Base-by-base conservation (phyloP, 768 basidiomycete species). In the Paxillus ammoniavirescens region DNA sequence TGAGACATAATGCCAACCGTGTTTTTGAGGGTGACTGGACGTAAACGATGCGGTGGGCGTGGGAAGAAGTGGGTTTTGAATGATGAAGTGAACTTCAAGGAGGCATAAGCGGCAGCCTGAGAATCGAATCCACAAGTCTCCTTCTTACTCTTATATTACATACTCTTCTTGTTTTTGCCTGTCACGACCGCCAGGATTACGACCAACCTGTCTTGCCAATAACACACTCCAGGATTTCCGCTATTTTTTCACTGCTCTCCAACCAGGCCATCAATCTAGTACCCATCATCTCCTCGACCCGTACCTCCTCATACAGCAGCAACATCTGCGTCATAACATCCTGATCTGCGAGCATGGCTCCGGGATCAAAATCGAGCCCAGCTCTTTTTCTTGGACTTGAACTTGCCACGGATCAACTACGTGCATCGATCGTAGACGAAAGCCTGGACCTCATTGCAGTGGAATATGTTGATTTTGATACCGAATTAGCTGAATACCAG, bases 341-440 rank as follows among this genome's bases (percentile, higher is more conserved):
- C 42, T 30, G 53, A 55, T 53, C 55, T 53, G 9, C 28, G 52
- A 54, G 57, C 43, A 71, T 71, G 68, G 69, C 71, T 30, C 67
- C 72, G 40, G 67, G 58, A 52, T 51, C 73, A 50, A 79, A 80
- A 68, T 60, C 67, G 18, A 72, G 73, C 41, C 68, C 75, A 37
- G 68, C 77, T n/a, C 79, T 89, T 61, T 93, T 92, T 72, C 83
- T 94, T 40, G 92, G 91, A 54, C 80, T 94, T 66, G 91, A 93
- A 75, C 81, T 93, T 50, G 86, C 88, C 4, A 86, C 86, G 35
- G 91, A 93, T 76, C 87, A 91, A 71, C 73, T 93, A 42, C 82
- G 89, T 46, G 91, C 89, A 42, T 85, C 88, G 47, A 80, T 94
- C 59, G 83, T 94, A 55, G 91, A 93, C 65, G 89, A 90, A 65